Evolutionary conservation across 305 asterid genomes (phyloP).

Genomic region (Petunia hybrid): DNA sequence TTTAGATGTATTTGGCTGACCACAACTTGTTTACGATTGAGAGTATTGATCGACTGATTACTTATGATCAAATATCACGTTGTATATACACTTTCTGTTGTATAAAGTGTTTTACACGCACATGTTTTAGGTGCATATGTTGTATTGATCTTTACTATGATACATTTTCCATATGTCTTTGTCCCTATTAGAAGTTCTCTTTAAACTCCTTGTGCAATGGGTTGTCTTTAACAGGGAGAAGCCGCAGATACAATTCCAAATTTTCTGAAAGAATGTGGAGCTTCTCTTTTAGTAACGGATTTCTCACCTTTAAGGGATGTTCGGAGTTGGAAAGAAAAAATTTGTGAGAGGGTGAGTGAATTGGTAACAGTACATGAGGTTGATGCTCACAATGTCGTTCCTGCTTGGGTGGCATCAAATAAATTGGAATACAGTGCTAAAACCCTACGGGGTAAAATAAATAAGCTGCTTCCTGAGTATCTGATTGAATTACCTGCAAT

Average conservation of each 20-base stretch:
- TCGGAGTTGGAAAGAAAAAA: slow-evolving; percentile 74
- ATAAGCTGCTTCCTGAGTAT: slow-evolving; percentile 78
- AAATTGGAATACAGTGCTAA: slow-evolving; percentile 89
- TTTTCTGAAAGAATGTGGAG: slow-evolving; percentile 77
- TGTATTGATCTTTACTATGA: neutral
- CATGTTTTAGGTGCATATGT: too few species aligned
- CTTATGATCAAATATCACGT: slow-evolving; percentile 19
- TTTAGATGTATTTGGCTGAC: neutral
- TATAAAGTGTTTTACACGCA: too few species aligned
- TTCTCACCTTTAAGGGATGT: slow-evolving; percentile 92
- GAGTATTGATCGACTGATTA: neutral
- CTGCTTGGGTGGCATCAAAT: slow-evolving; percentile 87
- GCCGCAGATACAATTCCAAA: slow-evolving; percentile 81
- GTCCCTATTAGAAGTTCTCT: neutral
- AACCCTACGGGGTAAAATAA: slow-evolving; percentile 83
- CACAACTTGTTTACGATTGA: neutral
- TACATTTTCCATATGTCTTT: neutral
- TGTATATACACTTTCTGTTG: neutral
- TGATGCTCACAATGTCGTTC: slow-evolving; percentile 93
- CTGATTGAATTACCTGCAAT: slow-evolving; percentile 73
- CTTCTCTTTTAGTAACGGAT: slow-evolving; percentile 92
- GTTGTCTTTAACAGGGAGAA: slow-evolving; percentile 65
- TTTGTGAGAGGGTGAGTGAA: slow-evolving; percentile 59
- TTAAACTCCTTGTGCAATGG: slow-evolving; percentile 6
- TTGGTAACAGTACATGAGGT: slow-evolving; percentile 84